Conservation (phyloP, 371 early-diverging fungal species). For the Umbelopsis sp. region DNA sequence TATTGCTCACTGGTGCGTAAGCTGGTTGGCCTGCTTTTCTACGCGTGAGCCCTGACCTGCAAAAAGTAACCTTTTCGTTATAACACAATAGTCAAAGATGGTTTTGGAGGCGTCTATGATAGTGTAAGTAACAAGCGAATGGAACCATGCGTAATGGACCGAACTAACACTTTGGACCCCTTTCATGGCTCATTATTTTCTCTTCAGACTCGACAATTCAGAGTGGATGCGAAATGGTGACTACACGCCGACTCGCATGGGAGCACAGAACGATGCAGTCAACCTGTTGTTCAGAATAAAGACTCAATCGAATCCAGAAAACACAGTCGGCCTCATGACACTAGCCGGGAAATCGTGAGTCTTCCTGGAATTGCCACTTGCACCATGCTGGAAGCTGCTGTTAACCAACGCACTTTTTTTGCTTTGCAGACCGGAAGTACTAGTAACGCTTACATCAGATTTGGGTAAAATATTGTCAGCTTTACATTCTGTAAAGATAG, state of each 20-base stretch:
- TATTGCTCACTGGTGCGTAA: neutral
- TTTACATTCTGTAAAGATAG: constrained; percentile 77
- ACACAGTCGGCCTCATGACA: constrained; percentile 95
- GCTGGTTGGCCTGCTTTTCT: neutral
- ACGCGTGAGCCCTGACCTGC: constrained; percentile 8
- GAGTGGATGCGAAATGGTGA: constrained; percentile 99
- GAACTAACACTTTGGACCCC: no score
- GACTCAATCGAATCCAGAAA: constrained; percentile 94
- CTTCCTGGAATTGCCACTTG: neutral
- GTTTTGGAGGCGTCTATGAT: constrained; percentile 68
- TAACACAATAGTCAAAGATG: constrained; percentile 32
- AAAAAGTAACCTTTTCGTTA: constrained; percentile 1
- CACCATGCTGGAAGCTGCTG: neutral
- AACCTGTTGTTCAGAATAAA: constrained; percentile 91
- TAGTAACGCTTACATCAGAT: constrained; percentile 90
- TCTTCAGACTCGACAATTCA: constrained; percentile 92
- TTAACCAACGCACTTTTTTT: neutral
- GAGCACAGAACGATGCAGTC: constrained; percentile 95
- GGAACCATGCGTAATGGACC: no score
- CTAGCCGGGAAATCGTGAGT: constrained; percentile 89
- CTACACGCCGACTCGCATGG: constrained; percentile 93
- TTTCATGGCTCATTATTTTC: no score
- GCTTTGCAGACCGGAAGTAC: constrained; percentile 87
- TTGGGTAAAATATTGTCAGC: constrained; percentile 90
- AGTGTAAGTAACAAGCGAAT: constrained; percentile 44